Percentiles rank a stretch among this genome's conserved stretches.
These are phyloP conservation scores for Prunus mongolica DNA, from an alignment of 306 rosid species.

Conservation along the genomic window DNA sequence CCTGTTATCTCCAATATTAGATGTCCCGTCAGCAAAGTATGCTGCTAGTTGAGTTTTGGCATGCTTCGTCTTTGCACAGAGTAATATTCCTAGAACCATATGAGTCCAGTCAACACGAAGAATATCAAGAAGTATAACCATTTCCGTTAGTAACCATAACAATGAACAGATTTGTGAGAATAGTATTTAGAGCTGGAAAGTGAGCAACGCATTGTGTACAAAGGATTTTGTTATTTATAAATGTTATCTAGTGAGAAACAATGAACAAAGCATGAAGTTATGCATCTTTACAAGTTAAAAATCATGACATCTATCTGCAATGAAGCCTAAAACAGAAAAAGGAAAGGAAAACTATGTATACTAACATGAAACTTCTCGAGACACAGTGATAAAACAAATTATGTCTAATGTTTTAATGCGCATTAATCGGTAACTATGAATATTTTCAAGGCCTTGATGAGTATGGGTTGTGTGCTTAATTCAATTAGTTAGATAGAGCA, in stretches of 20 bases:
- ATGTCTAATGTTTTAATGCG: neutral
- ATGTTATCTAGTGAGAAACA: neutral
- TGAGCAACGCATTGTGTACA: neutral
- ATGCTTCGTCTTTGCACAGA: slow-evolving; percentile 85
- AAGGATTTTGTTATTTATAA: slow-evolving; percentile 5
- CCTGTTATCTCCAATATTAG: slow-evolving; percentile 56
- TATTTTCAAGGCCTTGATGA: neutral
- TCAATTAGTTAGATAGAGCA: neutral
- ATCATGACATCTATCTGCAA: neutral
- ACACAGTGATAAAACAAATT: neutral
- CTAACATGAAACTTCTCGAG: neutral
- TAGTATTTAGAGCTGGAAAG: neutral
- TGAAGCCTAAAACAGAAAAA: neutral
- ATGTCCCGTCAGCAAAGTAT: slow-evolving; percentile 85
- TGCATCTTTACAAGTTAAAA: neutral
- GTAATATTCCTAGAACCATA: slow-evolving; percentile 41
- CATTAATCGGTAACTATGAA: neutral
- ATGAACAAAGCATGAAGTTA: neutral
- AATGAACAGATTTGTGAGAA: neutral
- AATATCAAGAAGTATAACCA: neutral
- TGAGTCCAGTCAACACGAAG: slow-evolving; percentile 2
- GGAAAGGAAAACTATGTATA: neutral
- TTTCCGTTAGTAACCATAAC: neutral
- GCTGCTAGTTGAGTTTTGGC: slow-evolving; percentile 73
- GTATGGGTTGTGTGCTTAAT: neutral